phyloP scores from a whole-genome alignment of 108 stramenopile species.

The Fragilaria crotonensis region DNA sequence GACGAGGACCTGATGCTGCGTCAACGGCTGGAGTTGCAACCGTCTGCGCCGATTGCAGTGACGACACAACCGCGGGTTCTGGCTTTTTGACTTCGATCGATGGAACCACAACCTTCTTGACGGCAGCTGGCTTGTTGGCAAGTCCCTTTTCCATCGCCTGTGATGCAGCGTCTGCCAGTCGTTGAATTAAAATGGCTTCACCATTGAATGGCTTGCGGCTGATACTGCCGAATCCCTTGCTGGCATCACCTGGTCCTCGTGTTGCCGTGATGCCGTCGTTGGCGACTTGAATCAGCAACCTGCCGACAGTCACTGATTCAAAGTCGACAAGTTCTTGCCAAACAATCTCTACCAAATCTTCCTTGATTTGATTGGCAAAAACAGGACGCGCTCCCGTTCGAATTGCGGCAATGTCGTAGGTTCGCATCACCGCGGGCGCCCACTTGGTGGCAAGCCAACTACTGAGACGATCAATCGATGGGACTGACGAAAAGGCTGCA shows the following conservation, averaged over 20 bases:
- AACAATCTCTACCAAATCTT: slow-evolving; percentile 43
- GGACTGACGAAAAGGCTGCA: slow-evolving; percentile 49
- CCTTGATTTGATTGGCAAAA: slow-evolving; percentile 27
- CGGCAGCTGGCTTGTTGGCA: slow-evolving; percentile 37
- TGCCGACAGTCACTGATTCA: slow-evolving; percentile 52
- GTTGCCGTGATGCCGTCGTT: slow-evolving; percentile 46
- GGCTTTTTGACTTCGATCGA: not conserved
- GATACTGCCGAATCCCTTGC: slow-evolving; percentile 50
- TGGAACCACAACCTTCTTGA: not conserved
- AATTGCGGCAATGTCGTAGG: slow-evolving; percentile 78
- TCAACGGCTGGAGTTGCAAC: slow-evolving; percentile 3
- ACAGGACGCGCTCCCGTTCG: slow-evolving; percentile 70
- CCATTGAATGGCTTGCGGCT: slow-evolving; percentile 53
- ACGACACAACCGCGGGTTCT: not conserved
- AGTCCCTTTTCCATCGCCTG: slow-evolving; percentile 83
- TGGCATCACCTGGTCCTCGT: slow-evolving; percentile 55
- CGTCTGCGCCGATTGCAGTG: slow-evolving; percentile 20
- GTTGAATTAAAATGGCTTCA: slow-evolving; percentile 64
- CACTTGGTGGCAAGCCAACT: slow-evolving; percentile 81
- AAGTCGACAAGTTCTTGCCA: slow-evolving; percentile 76
- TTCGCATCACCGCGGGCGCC: slow-evolving; percentile 73
- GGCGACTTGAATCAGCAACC: slow-evolving; percentile 49
- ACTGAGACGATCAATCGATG: slow-evolving; percentile 50
- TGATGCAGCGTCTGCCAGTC: slow-evolving; percentile 66
- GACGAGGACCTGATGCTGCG: slow-evolving; percentile 44